Conservation (phyloP, 768 basidiomycete genomes). For the Dioszegia crocea region DNA sequence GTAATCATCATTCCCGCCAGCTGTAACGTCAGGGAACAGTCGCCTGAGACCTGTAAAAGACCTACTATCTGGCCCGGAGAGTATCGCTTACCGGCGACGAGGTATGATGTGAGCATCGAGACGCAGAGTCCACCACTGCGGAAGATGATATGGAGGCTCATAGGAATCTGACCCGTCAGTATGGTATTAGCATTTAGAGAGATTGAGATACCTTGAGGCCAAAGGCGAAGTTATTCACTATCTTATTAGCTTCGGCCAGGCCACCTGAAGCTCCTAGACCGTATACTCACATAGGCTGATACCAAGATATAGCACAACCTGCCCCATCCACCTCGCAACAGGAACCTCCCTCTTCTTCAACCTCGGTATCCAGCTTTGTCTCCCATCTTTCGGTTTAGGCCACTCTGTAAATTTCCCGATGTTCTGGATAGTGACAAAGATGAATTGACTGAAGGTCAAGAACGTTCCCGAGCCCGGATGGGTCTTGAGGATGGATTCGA, state of each 20-base stretch:
- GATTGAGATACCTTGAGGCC: constrained; percentile 46
- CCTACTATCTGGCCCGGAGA: constrained; percentile 58
- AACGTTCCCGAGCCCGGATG: constrained; percentile 68
- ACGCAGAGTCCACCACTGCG: constrained; percentile 75
- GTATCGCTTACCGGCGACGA: constrained; percentile 62
- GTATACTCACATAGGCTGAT: constrained; percentile 56
- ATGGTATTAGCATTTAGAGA: background rate
- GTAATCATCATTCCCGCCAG: constrained; percentile 65
- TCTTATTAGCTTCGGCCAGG: constrained; percentile 1
- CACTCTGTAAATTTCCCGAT: constrained; percentile 55
- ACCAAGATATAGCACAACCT: constrained; percentile 65
- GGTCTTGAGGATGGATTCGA: constrained; percentile 67
- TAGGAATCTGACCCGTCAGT: constrained; percentile 69
- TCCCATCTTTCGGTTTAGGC: background rate
- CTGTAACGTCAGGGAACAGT: constrained; percentile 49
- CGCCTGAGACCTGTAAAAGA: too few relatives aligned
- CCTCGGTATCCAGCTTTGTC: constrained; percentile 44
- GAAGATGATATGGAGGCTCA: constrained; percentile 77
- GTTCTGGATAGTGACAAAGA: constrained; percentile 67
- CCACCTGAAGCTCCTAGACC: background rate
- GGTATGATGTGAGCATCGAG: constrained; percentile 68
- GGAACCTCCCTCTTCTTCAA: constrained; percentile 69
- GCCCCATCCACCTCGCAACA: constrained; percentile 62
- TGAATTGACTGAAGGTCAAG: constrained; percentile 77
- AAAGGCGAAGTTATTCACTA: constrained; percentile 75